These are phyloP conservation scores for Xylaria sp. DNA, from an alignment of 2,329 filamentous ascomycete genomes.

Conservation along the genomic window DNA sequence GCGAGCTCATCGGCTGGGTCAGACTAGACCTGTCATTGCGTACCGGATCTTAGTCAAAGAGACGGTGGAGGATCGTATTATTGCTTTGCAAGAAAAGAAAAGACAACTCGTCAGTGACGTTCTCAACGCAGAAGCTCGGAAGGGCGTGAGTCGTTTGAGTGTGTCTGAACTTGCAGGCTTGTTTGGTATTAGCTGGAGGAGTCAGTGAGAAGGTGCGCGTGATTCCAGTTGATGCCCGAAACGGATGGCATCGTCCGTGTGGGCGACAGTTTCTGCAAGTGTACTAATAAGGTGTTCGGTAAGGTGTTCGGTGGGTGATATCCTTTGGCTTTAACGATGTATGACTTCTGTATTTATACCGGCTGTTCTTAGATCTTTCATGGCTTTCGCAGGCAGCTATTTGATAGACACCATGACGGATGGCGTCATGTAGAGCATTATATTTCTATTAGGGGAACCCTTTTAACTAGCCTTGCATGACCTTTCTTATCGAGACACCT, in stretches of 20 bases:
- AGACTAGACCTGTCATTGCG: slow-evolving; percentile 71
- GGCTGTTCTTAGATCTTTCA: slow-evolving; percentile 5
- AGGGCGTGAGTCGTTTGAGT: slow-evolving; percentile 31
- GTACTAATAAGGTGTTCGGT: slow-evolving; percentile 25
- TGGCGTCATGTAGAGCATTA: background rate
- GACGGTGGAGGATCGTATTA: slow-evolving; percentile 80
- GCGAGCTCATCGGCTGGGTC: slow-evolving; percentile 81
- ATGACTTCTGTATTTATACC: background rate
- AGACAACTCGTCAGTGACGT: slow-evolving; percentile 64
- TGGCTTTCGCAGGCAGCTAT: slow-evolving; percentile 20
- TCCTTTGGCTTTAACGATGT: slow-evolving; percentile 12
- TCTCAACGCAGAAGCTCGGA: slow-evolving; percentile 38
- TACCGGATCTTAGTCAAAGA: slow-evolving; percentile 73
- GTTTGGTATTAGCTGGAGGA: slow-evolving; percentile 35
- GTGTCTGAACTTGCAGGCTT: slow-evolving; percentile 32
- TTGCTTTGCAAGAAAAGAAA: slow-evolving; percentile 76
- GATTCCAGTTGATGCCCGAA: background rate
- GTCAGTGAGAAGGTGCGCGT: background rate
- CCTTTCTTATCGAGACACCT: background rate
- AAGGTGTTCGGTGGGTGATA: slow-evolving; percentile 31
- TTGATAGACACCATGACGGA: background rate
- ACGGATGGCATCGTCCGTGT: background rate
- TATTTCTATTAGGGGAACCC: background rate
- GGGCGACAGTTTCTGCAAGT: background rate
- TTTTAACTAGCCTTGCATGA: background rate